phyloP scores from a whole-genome alignment of 345 rosid genomes.

The Boechera divaricarpa region DNA sequence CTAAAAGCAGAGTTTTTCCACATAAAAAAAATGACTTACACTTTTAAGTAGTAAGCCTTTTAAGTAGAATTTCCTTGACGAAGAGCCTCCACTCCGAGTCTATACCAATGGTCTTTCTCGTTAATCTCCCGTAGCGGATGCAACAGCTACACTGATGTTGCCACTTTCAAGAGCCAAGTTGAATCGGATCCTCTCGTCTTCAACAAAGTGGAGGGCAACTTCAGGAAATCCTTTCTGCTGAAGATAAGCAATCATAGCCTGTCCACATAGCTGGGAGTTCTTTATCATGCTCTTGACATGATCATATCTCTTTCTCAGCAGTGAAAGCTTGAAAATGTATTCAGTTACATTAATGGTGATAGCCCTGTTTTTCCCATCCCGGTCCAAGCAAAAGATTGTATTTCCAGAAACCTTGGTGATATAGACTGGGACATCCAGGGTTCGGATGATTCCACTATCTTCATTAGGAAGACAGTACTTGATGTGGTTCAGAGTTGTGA shows the following conservation, averaged over 20 bases:
- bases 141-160: constrained; percentile 89
- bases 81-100: constrained; percentile 94
- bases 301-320: constrained; percentile 81
- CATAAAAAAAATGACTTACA: background rate
- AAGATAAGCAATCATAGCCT: constrained; percentile 70
- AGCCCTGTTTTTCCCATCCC: constrained; percentile 80
- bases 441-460: constrained; percentile 84
- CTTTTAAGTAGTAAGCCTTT: constrained; percentile 94
- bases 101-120: constrained; percentile 92
- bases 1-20: background rate
- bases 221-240: constrained; percentile 99
- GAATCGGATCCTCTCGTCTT: constrained; percentile 91
- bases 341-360: constrained; percentile 83
- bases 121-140: constrained; percentile 94
- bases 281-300: constrained; percentile 96
- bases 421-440: constrained; percentile 89
- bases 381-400: constrained; percentile 80
- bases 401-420: constrained; percentile 80
- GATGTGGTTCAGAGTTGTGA: constrained; percentile 47
- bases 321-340: constrained; percentile 83
- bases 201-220: constrained; percentile 97
- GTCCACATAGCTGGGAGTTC: constrained; percentile 94
- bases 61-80: constrained; percentile 83
- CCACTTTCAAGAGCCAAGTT: constrained; percentile 96
- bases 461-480: constrained; percentile 98